Evolutionary conservation across 805 yeast species (phyloP).

Genomic region (Sugiyamaella americana): DNA sequence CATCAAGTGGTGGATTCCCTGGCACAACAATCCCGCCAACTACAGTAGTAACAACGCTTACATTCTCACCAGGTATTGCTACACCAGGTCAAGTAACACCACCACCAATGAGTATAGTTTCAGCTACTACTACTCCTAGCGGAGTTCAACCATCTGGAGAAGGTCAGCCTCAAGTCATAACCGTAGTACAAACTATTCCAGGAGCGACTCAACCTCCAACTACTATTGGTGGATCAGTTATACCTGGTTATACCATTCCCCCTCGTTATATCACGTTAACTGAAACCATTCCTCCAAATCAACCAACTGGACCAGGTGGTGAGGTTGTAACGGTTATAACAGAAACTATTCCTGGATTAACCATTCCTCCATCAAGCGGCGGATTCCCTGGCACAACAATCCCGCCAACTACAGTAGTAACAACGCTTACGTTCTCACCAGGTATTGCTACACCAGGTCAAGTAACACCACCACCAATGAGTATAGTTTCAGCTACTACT

Average conservation of each 20-base stretch:
- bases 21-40: slow-evolving; percentile 18
- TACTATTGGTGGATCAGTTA: neutral
- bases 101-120: neutral
- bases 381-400: slow-evolving; percentile 15
- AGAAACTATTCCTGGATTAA: slow-evolving; percentile 14
- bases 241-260: neutral
- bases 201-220: neutral
- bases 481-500: slow-evolving; percentile 20
- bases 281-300: neutral
- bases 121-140: no score
- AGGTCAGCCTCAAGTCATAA: neutral
- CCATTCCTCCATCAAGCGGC: slow-evolving; percentile 8
- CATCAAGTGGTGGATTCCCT: slow-evolving; percentile 3
- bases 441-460: neutral
- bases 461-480: neutral
- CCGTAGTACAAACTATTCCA: slow-evolving; percentile 11
- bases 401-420: neutral
- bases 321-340: neutral
- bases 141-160: no score
- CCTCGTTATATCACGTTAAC: neutral
- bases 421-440: neutral
- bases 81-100: neutral
- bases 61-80: slow-evolving; percentile 1
- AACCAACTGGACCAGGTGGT: neutral
- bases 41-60: slow-evolving; percentile 8